These are phyloP conservation scores for Climacium dendroides DNA, from an alignment of 225 moss, liverwort and hornwort genomes.

Conservation along the genomic window DNA sequence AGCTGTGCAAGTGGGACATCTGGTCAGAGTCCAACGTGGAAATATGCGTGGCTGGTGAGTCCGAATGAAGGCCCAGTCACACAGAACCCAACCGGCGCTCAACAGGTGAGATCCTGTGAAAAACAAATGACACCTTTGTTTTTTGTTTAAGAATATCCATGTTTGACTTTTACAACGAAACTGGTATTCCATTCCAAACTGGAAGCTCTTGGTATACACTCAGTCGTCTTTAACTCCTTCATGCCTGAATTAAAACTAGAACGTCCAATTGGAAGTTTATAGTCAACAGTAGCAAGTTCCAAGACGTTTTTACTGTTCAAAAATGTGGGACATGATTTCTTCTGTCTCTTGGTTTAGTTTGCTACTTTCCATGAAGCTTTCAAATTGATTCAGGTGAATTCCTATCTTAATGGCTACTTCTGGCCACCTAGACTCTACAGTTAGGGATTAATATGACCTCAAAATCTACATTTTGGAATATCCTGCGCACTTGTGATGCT, in stretches of 20 bases:
- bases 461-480: neutral
- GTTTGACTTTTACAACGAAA: neutral
- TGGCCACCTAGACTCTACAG: too few relatives aligned
- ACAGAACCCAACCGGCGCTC: neutral
- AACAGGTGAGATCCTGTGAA: neutral
- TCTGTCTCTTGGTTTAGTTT: neutral
- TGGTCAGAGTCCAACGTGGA: constrained; percentile 4
- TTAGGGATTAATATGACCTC: neutral
- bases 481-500: neutral
- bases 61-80: neutral
- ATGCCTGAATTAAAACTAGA: neutral
- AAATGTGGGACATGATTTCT: neutral
- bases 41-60: constrained; percentile 80
- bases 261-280: neutral
- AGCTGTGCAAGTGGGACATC: neutral
- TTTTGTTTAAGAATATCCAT: neutral
- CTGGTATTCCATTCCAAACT: neutral
- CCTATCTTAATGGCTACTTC: neutral
- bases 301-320: neutral
- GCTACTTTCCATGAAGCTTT: neutral
- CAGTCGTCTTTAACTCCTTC: neutral
- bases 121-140: neutral
- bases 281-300: neutral
- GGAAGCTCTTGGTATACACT: neutral
- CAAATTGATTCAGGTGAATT: too few relatives aligned